These are phyloP conservation scores for Cicer pinnatifidum DNA, from an alignment of 306 rosid species.

Conservation along the genomic window DNA sequence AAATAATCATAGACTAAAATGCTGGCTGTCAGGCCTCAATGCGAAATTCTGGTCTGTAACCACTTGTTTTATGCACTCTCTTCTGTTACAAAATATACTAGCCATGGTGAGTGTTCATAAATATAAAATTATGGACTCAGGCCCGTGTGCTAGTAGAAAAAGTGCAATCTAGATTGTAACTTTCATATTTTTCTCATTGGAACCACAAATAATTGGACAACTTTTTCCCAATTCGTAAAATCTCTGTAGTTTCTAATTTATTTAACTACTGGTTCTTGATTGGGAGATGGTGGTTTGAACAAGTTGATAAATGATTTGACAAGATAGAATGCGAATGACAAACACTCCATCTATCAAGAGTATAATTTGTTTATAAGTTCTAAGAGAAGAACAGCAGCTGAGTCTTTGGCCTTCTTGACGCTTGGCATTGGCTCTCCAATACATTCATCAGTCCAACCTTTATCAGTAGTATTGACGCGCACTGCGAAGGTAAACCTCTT, in stretches of 20 bases:
- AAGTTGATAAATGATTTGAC: constrained; percentile 31
- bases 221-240: constrained; percentile 1
- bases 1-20: too few relatives aligned
- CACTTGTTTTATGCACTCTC: too few relatives aligned
- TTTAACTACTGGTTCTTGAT: constrained; percentile 7
- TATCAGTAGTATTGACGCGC: constrained; percentile 86
- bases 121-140: background rate
- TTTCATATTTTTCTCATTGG: background rate
- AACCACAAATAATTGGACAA: constrained; percentile 19
- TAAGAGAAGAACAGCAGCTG: constrained; percentile 93
- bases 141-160: background rate
- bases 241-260: constrained; percentile 17
- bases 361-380: constrained; percentile 77
- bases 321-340: constrained; percentile 5
- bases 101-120: background rate
- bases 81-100: constrained; percentile 7
- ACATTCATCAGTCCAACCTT: constrained; percentile 94
- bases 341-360: constrained; percentile 52
- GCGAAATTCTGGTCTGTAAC: too few relatives aligned
- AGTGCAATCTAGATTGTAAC: background rate
- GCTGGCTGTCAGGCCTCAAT: too few relatives aligned
- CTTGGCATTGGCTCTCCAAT: constrained; percentile 99
- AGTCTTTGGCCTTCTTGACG: constrained; percentile 96
- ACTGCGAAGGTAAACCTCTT: constrained; percentile 93
- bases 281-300: constrained; percentile 17